Percentiles rank a stretch among this genome's conserved stretches.
These are phyloP conservation scores for Capronia epimyces DNA, from an alignment of 2,329 filamentous ascomycete species.

Conservation along the genomic window DNA sequence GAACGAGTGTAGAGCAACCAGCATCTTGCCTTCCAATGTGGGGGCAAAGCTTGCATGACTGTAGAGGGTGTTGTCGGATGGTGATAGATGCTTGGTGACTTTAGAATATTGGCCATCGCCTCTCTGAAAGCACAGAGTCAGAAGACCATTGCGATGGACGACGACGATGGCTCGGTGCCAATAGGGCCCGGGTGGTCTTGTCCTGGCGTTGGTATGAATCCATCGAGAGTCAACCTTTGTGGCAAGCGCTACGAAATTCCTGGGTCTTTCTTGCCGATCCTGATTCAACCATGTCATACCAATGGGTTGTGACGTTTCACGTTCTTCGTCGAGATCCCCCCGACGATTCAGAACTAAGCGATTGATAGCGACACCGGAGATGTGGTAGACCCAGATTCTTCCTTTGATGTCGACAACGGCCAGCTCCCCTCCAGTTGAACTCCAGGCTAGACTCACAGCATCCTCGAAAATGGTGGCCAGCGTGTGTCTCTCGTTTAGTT, in stretches of 20 bases:
- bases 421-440: slow-evolving; percentile 68
- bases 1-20: slow-evolving; percentile 23
- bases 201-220: slow-evolving; percentile 62
- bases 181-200: slow-evolving; percentile 63
- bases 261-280: slow-evolving; percentile 40
- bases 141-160: slow-evolving; percentile 65
- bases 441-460: slow-evolving; percentile 73
- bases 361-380: slow-evolving; percentile 64
- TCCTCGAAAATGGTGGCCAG: slow-evolving; percentile 23
- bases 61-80: slow-evolving; percentile 13
- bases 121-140: slow-evolving; percentile 74
- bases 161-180: slow-evolving; percentile 72
- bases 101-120: slow-evolving; percentile 63
- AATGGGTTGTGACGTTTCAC: slow-evolving; percentile 71
- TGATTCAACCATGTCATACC: slow-evolving; percentile 77
- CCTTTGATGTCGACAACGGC: slow-evolving; percentile 77
- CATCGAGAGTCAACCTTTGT: slow-evolving; percentile 60
- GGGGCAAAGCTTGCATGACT: slow-evolving; percentile 44
- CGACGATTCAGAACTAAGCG: slow-evolving; percentile 58
- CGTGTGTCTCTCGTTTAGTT: slow-evolving; percentile 12
- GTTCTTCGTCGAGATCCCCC: slow-evolving; percentile 62
- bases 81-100: slow-evolving; percentile 46
- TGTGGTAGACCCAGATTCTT: slow-evolving; percentile 67
- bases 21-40: slow-evolving; percentile 29
- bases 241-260: slow-evolving; percentile 40